phyloP scores from a whole-genome alignment of 192 early-diverging fungal genomes.

The Coemansia sp. region DNA sequence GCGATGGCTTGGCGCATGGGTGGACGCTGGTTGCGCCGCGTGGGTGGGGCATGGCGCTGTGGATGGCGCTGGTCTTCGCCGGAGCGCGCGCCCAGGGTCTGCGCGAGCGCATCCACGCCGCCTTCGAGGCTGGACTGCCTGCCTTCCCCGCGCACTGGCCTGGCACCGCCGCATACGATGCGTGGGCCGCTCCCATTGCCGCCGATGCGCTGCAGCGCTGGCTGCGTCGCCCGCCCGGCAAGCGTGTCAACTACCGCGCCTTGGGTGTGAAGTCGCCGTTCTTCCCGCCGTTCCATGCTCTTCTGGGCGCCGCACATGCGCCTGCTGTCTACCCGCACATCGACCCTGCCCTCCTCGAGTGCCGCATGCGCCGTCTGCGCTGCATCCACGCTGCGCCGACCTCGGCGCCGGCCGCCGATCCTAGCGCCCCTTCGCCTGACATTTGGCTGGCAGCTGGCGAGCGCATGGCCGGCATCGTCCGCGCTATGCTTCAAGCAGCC shows the following conservation, averaged over 20 bases:
- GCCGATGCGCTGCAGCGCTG: conserved; percentile 57
- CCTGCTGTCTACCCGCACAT: conserved; percentile 25
- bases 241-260: conserved; percentile 81
- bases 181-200: conserved; percentile 49
- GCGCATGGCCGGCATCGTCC: conserved; percentile 11
- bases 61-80: conserved; percentile 86
- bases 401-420: neutral
- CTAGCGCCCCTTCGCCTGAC: neutral
- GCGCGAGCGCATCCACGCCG: conserved; percentile 67
- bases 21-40: conserved; percentile 83
- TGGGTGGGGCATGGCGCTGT: conserved; percentile 86
- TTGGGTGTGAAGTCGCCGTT: conserved; percentile 71
- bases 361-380: conserved; percentile 36
- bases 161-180: conserved; percentile 68
- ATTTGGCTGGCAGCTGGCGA: conserved; percentile 49
- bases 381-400: conserved; percentile 11
- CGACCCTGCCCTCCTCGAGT: conserved; percentile 31
- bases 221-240: conserved; percentile 72
- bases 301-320: conserved; percentile 29
- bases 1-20: conserved; percentile 58
- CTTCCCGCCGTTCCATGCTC: conserved; percentile 61
- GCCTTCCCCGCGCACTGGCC: conserved; percentile 88
- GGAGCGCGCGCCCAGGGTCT: conserved; percentile 82
- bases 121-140: conserved; percentile 76
- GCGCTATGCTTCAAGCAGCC: conserved; percentile 7